Percentiles rank a stretch among this genome's conserved stretches.
Evolutionary conservation across 257 asterid genomes (phyloP).

Genomic region (Solanum pennellii): DNA sequence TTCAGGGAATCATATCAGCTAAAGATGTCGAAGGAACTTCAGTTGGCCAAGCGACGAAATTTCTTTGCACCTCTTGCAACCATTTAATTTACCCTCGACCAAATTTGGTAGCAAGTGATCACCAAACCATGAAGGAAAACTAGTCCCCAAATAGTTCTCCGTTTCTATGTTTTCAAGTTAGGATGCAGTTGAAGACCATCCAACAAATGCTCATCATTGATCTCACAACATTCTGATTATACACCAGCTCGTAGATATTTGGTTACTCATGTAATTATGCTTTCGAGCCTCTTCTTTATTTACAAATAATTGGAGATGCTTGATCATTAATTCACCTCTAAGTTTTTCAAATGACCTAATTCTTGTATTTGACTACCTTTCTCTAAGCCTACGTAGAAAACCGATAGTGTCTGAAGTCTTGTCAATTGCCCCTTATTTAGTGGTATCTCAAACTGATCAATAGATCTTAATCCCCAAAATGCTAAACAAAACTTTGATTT

Average conservation of each 20-base stretch:
- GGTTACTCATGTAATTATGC: not conserved
- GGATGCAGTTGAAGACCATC: constrained; percentile 11
- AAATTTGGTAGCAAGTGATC: not conserved
- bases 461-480: too few relatives aligned
- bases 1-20: not conserved
- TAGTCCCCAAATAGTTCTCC: not conserved
- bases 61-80: not conserved
- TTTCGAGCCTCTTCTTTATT: not conserved
- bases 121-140: constrained; percentile 12
- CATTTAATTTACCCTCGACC: not conserved
- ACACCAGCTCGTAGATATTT: not conserved
- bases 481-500: too few relatives aligned
- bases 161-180: not conserved
- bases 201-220: not conserved
- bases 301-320: not conserved
- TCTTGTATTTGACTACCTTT: constrained; percentile 14
- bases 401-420: not conserved
- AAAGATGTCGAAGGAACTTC: not conserved
- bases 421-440: not conserved
- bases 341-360: constrained; percentile 9
- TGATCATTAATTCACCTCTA: not conserved
- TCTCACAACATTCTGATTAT: not conserved
- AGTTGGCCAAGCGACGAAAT: constrained; percentile 10
- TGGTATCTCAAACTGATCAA: not conserved
- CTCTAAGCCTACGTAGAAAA: not conserved